Evolutionary conservation across 2,329 filamentous ascomycete genomes (phyloP).

Genomic region (Lasiodiplodia sp.): DNA sequence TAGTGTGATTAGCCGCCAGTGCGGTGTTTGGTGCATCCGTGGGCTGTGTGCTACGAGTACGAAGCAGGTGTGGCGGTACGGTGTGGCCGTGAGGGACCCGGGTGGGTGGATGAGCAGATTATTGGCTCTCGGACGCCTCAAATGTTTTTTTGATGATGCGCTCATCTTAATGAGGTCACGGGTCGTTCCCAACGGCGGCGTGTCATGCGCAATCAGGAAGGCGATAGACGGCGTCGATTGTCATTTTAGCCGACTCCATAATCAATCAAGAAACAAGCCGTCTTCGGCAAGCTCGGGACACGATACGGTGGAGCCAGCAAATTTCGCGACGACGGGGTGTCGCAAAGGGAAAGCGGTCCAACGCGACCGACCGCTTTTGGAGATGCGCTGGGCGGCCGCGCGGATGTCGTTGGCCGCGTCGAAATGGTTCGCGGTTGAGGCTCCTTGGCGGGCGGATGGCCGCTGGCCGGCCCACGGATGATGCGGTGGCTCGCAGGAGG

Average conservation of each 20-base stretch:
- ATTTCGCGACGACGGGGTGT: conserved; percentile 23
- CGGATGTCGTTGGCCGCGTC: neutral
- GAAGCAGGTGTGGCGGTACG: neutral
- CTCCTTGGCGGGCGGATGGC: conserved; percentile 18
- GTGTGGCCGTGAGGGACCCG: neutral
- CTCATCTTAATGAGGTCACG: conserved; percentile 26
- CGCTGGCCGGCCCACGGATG: conserved; percentile 6
- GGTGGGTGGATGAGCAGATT: neutral
- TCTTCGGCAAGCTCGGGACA: conserved; percentile 18
- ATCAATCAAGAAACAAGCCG: conserved; percentile 26
- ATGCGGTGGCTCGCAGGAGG: neutral
- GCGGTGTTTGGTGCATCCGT: neutral
- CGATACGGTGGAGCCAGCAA: conserved; percentile 22
- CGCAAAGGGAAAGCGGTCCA: conserved; percentile 9
- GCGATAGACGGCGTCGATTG: conserved; percentile 19
- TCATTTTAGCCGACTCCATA: conserved; percentile 25
- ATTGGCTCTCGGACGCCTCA: neutral
- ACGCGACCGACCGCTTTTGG: neutral
- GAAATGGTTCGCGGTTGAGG: conserved; percentile 9
- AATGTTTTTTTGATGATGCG: conserved; percentile 7
- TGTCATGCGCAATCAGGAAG: conserved; percentile 18
- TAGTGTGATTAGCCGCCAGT: conserved; percentile 8
- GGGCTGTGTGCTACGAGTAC: neutral
- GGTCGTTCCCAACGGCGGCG: neutral
- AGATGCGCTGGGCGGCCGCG: neutral